Conservation (phyloP, 257 asterid genomes). For the Nicotiana obtusifolia region DNA sequence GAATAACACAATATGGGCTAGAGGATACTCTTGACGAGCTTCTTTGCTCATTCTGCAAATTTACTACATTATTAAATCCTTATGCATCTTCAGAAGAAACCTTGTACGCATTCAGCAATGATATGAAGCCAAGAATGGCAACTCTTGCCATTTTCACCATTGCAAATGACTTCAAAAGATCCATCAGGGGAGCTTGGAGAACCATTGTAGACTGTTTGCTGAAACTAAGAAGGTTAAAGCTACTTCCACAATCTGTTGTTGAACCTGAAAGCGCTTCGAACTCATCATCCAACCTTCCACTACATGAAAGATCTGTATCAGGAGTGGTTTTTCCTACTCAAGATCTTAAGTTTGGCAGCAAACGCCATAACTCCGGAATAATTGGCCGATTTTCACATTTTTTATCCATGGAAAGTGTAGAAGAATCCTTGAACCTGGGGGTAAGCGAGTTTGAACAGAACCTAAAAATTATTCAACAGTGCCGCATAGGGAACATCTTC, state of each 20-base stretch:
- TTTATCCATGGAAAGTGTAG: constrained; percentile 74
- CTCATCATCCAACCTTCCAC: neutral
- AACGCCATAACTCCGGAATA: constrained; percentile 37
- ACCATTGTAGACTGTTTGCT: constrained; percentile 76
- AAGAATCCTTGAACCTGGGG: constrained; percentile 73
- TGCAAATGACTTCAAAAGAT: constrained; percentile 68
- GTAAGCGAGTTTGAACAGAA: constrained; percentile 85
- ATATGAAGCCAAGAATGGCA: constrained; percentile 89
- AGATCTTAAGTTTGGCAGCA: constrained; percentile 31
- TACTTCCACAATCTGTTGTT: constrained; percentile 65
- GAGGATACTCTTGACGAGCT: constrained; percentile 89
- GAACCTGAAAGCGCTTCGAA: constrained; percentile 39
- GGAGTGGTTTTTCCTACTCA: constrained; percentile 23
- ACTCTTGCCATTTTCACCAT: constrained; percentile 78
- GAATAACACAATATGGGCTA: constrained; percentile 76
- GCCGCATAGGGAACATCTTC: constrained; percentile 79
- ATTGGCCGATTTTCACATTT: constrained; percentile 55
- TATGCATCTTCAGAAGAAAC: constrained; percentile 84
- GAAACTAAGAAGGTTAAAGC: constrained; percentile 79
- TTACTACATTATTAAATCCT: constrained; percentile 72
- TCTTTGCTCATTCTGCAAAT: constrained; percentile 72
- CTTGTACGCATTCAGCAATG: constrained; percentile 67
- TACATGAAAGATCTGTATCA: constrained; percentile 21
- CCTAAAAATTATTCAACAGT: constrained; percentile 67
- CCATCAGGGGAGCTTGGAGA: constrained; percentile 89